phyloP scores from a whole-genome alignment of 192 early-diverging fungal species.

The Coemansia erecta region DNA sequence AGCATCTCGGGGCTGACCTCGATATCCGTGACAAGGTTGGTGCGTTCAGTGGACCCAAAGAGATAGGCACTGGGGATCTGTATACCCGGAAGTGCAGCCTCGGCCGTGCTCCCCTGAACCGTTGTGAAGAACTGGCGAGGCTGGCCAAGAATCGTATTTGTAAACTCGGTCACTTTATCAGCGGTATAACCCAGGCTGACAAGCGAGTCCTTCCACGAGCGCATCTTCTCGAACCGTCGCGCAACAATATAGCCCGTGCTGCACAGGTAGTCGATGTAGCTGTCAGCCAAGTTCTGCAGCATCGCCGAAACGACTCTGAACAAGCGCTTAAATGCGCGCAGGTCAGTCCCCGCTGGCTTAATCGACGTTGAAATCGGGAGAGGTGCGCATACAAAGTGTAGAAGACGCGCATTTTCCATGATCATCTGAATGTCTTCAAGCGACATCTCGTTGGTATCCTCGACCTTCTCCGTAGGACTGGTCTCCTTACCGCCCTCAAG shows the following conservation, averaged over 20 bases:
- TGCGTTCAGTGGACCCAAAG: conserved; percentile 49
- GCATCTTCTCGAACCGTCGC: conserved; percentile 32
- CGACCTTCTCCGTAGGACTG: neutral
- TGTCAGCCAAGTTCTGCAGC: conserved; percentile 49
- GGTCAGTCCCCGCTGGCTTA: conserved; percentile 25
- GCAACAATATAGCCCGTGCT: conserved; percentile 47
- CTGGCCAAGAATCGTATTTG: conserved; percentile 19
- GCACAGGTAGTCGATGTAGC: conserved; percentile 51
- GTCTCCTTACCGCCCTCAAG: neutral
- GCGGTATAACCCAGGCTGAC: conserved; percentile 30
- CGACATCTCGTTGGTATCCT: conserved; percentile 21
- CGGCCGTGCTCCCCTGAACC: neutral
- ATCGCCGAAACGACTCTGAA: conserved; percentile 46
- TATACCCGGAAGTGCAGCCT: conserved; percentile 32
- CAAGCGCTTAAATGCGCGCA: conserved; percentile 33
- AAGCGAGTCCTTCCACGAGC: conserved; percentile 37
- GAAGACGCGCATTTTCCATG: conserved; percentile 45
- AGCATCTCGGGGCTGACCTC: conserved; percentile 44
- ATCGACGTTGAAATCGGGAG: conserved; percentile 37
- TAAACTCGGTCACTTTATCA: conserved; percentile 25
- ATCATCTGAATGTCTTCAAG: conserved; percentile 43
- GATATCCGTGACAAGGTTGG: conserved; percentile 46
- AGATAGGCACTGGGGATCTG: conserved; percentile 42
- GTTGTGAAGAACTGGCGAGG: conserved; percentile 8
- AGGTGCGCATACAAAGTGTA: conserved; percentile 53